Base-by-base conservation (phyloP, 176 grass and related monocot genomes). In the Phoenix dactylifera region DNA sequence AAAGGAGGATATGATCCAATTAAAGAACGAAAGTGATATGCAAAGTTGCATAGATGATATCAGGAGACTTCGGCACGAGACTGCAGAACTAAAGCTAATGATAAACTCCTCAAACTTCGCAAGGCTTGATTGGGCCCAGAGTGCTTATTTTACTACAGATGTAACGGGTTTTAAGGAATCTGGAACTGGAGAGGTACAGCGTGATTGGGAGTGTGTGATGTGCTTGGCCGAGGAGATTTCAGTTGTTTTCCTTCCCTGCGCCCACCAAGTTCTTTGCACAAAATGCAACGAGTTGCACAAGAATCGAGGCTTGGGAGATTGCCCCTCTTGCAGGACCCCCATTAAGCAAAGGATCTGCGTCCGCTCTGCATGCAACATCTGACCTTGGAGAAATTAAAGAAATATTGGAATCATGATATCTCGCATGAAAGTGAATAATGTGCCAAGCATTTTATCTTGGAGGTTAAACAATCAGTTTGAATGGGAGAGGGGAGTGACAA, bases 161-260 rank as follows among this genome's bases (percentile, higher is more conserved):
- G 5, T 22, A 22, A 16, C 16, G 14, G 66, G 51, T 60, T 51
- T 22, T 7, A 19, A 19, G 26, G 56, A 49, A 59, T 24, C 35
- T 14, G 55, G 17, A n/a, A 59, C 18, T 24, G 30, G 28, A 50
- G 39, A 55, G 2, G 7, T 39, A 15, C 32, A 28, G 23, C 55
- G 20, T 20, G 39, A 71, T 51, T 35, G 32, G 23, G 68, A 71
- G 15, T 71, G 68, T 19, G 68, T 60, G 49, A 71, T 71, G 68
- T 71, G 68, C 68, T 60, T 71, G 68, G 17, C 44, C 1, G 68
- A 71, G 68, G 68, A 71, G 49, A 59, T 26, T 16, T 71, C 68
- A 59, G 23, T 71, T 60, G 55, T 71, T 28, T 71, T 71, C 55
- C 68, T 71, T 51, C 68, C 68, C 55, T 71, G 68, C 22, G 23